These are phyloP conservation scores for Fraxinus angustifolia DNA, from an alignment of 305 asterid species.

Conservation along the genomic window DNA sequence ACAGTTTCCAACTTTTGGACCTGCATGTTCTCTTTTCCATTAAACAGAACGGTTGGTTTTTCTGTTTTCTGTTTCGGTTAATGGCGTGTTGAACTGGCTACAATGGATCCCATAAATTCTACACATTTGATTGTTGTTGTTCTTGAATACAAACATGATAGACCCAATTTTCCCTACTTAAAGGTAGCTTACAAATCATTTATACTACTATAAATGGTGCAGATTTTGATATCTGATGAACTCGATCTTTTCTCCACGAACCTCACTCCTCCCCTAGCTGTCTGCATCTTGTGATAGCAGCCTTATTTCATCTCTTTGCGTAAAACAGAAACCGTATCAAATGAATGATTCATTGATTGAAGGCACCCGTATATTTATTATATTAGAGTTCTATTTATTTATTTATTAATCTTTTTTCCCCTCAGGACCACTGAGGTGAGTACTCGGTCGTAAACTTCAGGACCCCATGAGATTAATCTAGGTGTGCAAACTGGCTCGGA, in stretches of 20 bases:
- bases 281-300: background rate
- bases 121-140: background rate
- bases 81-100: background rate
- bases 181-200: background rate
- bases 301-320: background rate
- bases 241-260: background rate
- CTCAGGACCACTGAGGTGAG: no score
- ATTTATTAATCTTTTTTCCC: no score
- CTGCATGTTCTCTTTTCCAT: background rate
- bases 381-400: background rate
- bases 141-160: background rate
- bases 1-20: background rate
- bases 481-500: no score
- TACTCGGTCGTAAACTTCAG: no score
- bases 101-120: background rate
- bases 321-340: background rate
- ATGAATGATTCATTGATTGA: background rate
- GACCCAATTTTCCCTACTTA: background rate
- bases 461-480: no score
- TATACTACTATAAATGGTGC: background rate
- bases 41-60: background rate
- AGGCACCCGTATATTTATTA: background rate
- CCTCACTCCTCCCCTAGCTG: background rate
- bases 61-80: background rate
- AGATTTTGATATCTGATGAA: background rate